A percentile compares a stretch with the other conserved stretches of the same genome.
Evolutionary conservation across 2,329 filamentous ascomycete genomes (phyloP).

Genomic region (Leptographium radiaticola): DNA sequence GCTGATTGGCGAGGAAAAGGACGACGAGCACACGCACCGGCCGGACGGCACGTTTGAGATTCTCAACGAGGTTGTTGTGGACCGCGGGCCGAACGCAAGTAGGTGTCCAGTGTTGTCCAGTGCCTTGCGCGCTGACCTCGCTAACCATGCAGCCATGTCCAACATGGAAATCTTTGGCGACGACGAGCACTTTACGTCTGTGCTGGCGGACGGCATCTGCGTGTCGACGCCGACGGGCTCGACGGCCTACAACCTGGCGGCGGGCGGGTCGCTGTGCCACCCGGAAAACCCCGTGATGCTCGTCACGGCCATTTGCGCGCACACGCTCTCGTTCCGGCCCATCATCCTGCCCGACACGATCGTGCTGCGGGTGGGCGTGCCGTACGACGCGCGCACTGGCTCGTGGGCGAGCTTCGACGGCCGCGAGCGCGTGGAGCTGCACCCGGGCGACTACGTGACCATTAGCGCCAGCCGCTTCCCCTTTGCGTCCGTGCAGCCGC

Average conservation of each 20-base stretch:
- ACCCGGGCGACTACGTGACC: slow-evolving; percentile 71
- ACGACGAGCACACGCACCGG: slow-evolving; percentile 71
- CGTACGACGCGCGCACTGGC: slow-evolving; percentile 76
- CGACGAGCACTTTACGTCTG: slow-evolving; percentile 87
- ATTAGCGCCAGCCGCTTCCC: slow-evolving; percentile 66
- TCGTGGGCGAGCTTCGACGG: slow-evolving; percentile 99
- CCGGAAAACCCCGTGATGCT: slow-evolving; percentile 95
- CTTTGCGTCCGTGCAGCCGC: slow-evolving; percentile 62
- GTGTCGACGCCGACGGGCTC: slow-evolving; percentile 90
- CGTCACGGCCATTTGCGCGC: slow-evolving; percentile 85
- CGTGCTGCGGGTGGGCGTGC: slow-evolving; percentile 84
- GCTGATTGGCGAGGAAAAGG: slow-evolving; percentile 71
- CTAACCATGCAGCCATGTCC: slow-evolving; percentile 56
- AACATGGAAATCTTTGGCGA: slow-evolving; percentile 87
- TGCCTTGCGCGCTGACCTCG: too few relatives aligned
- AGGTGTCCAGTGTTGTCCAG: too few relatives aligned
- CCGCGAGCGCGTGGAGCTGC: slow-evolving; percentile 68
- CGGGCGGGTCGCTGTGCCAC: slow-evolving; percentile 89
- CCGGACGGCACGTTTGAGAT: slow-evolving; percentile 82
- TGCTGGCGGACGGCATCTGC: slow-evolving; percentile 86
- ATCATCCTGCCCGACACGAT: slow-evolving; percentile 95
- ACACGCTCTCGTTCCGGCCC: slow-evolving; percentile 90
- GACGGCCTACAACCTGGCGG: slow-evolving; percentile 90
- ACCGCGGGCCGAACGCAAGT: slow-evolving; percentile 88
- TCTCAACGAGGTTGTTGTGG: slow-evolving; percentile 92